phyloP scores from a whole-genome alignment of 768 basidiomycete species.

The Tulasnella sp. region DNA sequence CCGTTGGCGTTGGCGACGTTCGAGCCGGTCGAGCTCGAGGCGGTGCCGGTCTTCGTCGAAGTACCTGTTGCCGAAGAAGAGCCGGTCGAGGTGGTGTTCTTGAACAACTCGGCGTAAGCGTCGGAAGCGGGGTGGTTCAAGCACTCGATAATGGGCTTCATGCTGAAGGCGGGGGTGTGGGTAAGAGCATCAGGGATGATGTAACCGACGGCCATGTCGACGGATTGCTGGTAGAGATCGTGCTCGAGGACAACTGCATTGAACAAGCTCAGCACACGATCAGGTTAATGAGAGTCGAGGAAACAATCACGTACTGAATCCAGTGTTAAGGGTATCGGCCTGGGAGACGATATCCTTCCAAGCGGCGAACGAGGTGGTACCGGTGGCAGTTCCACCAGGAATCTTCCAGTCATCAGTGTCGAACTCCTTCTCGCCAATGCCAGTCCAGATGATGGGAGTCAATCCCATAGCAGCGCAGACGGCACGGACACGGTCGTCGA shows the following conservation, averaged over 20 bases:
- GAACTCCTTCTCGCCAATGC: conserved; percentile 26
- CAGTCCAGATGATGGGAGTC: conserved; percentile 77
- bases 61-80: not conserved
- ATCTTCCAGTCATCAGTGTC: conserved; percentile 87
- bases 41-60: not conserved
- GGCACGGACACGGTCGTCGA: conserved; percentile 88
- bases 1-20: not conserved
- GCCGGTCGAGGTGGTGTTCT: conserved; percentile 13
- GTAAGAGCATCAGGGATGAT: conserved; percentile 27
- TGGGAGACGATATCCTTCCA: conserved; percentile 67
- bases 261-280: not conserved
- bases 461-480: conserved; percentile 87
- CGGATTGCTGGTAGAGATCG: conserved; percentile 53
- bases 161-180: conserved; percentile 1
- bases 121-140: conserved; percentile 20
- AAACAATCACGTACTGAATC: conserved; percentile 35
- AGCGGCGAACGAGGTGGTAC: conserved; percentile 49
- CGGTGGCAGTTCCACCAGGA: conserved; percentile 58
- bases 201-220: conserved; percentile 37
- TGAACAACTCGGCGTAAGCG: conserved; percentile 32
- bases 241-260: conserved; percentile 66
- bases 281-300: not conserved
- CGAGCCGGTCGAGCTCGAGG: not conserved
- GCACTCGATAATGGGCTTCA: conserved; percentile 19
- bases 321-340: conserved; percentile 41